Evolutionary conservation across 352 stramenopile genomes (phyloP), one percentile per base, ranked within the genome.

Genomic region (Globisporangium rhizosaccharum): DNA sequence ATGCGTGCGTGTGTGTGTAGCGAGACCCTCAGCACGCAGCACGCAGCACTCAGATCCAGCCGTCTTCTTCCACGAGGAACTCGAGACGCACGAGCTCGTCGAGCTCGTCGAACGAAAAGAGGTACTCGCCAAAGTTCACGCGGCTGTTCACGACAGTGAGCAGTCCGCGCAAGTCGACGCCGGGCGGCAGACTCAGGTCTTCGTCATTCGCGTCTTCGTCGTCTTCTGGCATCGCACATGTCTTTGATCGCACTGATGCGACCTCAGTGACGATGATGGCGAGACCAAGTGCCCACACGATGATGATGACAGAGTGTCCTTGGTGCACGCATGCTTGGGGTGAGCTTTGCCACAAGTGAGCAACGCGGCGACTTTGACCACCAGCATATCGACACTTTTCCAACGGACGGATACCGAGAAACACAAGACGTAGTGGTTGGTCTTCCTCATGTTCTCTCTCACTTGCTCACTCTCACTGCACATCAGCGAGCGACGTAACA

Each of bases 41-140:
- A n/a, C n/a, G n/a, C n/a, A n/a, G n/a, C 23, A 11, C 44, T 79
- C 87, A 91, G 56, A 91, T 88, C 82, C 82, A 91, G 39, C 82
- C 82, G 65, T 91, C 82, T 64, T 91, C 82, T 61, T 91, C 82
- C 3, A 89, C 79, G 56, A 91, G 76, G 61, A 89, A 87, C 74
- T 91, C 73, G 52, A 91, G 73, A 33, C 71, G 80, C 46, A 88
- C 78, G 51, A 91, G 66, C 51, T 91, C 76, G 45, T 75, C 72
- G 14, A 91, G 61, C 50, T 89, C 79, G 3, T 79, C 65, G 12
- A 59, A 64, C 17, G 62, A 67, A 58, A 88, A 91, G 18, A 75
- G 63, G 25, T 62, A 68, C 51, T 79, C 71, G 15, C 71, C 71
- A 45, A 68, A 62, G 58, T 66, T 67, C 51, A 79, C 59, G 30